Base-by-base conservation (phyloP, 495 filamentous ascomycete genomes). In the Aspergillus avenaceus region DNA sequence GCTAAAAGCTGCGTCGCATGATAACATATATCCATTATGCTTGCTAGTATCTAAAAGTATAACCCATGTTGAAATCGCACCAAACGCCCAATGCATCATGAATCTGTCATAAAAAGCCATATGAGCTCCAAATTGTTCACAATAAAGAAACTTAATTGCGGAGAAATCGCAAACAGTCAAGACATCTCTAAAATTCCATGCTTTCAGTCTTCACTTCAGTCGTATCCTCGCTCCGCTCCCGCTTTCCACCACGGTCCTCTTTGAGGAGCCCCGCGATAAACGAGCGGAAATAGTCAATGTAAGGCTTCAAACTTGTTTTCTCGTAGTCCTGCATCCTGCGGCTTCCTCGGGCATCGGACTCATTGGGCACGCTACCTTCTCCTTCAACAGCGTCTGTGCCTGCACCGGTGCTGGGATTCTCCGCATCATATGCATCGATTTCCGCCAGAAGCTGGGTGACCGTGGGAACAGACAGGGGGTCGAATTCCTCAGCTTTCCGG, bases 221-320 rank as follows among this genome's bases (percentile, higher is more conserved):
- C 69, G 40, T 76, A 64, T 59, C 82, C 14, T 78, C 70, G 19
- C 86, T 85, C 52, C 86, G 71, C 65, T 91, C 91, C 14, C 90
- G 75, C 71, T 87, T 91, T 8, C 77, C 73, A 22, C 76, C 78
- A 45, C 77, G 79, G 72, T 97, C 93, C 21, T 93, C 93, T 63
- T 83, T 91, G 61, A 96, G 76, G 27, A 97, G 63, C 4, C 67
- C 73, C 2, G 81, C 74, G 23, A 97, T 90, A 68, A 96, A 93
- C 1, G 73, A 78, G 47, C 85, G 83, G 70, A 97, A 97, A 56
- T 83, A 84, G 40, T 97, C 91, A 14, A 97, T 81, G 67, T 95
- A 97, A 37, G 91, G 89, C 69, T 87, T 95, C 54, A 98, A 66
- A 45, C 89, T 88, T 24, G 93, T 98, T 80, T 96, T 97, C 73